These are phyloP conservation scores for Citrullus amarus DNA, from an alignment of 306 rosid species.

Conservation along the genomic window DNA sequence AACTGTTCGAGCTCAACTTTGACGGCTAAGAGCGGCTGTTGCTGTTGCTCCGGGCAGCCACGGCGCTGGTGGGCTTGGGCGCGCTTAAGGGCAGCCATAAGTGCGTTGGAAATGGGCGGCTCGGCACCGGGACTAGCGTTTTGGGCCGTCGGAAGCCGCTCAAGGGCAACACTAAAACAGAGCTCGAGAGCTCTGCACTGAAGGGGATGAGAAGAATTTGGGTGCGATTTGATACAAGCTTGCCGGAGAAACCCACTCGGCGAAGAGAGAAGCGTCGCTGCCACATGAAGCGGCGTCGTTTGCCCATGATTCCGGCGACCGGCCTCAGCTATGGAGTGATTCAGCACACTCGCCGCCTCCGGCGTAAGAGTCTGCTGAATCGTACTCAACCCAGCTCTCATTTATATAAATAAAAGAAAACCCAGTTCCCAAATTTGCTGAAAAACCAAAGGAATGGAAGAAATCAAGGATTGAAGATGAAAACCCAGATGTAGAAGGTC, in stretches of 20 bases:
- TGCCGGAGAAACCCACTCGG: conserved; percentile 77
- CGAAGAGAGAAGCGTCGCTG: conserved; percentile 68
- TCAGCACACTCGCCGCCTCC: conserved; percentile 88
- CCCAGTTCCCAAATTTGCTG: not conserved
- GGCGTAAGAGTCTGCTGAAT: conserved; percentile 97
- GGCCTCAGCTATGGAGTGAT: conserved; percentile 85
- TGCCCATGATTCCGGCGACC: conserved; percentile 91
- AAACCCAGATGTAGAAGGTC: conserved; percentile 2
- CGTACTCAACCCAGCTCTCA: conserved; percentile 95
- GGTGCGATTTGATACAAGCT: conserved; percentile 92
- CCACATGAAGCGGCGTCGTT: conserved; percentile 93
- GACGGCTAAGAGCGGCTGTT: conserved; percentile 86
- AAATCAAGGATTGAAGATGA: not conserved
- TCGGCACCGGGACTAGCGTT: conserved; percentile 47
- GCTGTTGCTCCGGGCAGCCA: conserved; percentile 95
- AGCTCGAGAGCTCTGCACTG: conserved; percentile 96
- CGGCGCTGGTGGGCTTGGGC: conserved; percentile 98
- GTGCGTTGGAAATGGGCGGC: conserved; percentile 87
- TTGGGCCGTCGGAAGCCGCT: conserved; percentile 82
- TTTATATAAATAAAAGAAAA: conserved; percentile 18
- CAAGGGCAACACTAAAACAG: conserved; percentile 89
- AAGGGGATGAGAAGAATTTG: conserved; percentile 90
- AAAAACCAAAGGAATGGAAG: not conserved
- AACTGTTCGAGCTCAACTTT: conserved; percentile 91
- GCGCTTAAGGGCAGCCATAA: conserved; percentile 89